Evolutionary conservation across 768 basidiomycete genomes (phyloP).

Genomic region (Leccinum rimulosum): DNA sequence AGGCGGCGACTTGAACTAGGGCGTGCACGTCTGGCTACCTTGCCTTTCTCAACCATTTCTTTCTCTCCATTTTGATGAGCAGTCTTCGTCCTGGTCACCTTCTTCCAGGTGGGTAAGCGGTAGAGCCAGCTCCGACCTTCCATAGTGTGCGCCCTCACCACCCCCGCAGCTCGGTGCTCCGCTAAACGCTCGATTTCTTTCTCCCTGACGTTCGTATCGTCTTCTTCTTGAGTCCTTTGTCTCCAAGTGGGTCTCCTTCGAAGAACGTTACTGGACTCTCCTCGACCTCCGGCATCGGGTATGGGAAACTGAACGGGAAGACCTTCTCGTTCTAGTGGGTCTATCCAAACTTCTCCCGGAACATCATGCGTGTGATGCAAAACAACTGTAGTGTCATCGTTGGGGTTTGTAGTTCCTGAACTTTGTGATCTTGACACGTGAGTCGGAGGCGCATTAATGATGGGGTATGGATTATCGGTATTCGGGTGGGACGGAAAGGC

Average conservation of each 20-base stretch:
- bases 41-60: conserved; percentile 8
- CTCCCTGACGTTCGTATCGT: conserved; percentile 3
- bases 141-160: conserved; percentile 45
- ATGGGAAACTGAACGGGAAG: conserved; percentile 44
- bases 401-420: conserved; percentile 1
- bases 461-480: conserved; percentile 22
- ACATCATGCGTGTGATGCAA: conserved; percentile 35
- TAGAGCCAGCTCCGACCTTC: conserved; percentile 25
- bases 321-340: conserved; percentile 62
- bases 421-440: conserved; percentile 7
- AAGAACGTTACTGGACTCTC: neutral
- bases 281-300: conserved; percentile 1
- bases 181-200: conserved; percentile 30
- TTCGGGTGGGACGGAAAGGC: neutral
- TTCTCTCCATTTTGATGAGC: neutral
- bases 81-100: neutral
- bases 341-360: conserved; percentile 57
- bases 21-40: neutral
- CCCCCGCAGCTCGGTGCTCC: conserved; percentile 37
- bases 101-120: conserved; percentile 5
- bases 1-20: neutral
- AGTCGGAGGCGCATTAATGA: neutral
- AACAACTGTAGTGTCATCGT: conserved; percentile 13
- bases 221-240: conserved; percentile 9
- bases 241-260: conserved; percentile 20